Evolutionary conservation across 2,329 filamentous ascomycete genomes (phyloP), one percentile per base, ranked within the genome.

Genomic region (Cladorrhinum sp.): DNA sequence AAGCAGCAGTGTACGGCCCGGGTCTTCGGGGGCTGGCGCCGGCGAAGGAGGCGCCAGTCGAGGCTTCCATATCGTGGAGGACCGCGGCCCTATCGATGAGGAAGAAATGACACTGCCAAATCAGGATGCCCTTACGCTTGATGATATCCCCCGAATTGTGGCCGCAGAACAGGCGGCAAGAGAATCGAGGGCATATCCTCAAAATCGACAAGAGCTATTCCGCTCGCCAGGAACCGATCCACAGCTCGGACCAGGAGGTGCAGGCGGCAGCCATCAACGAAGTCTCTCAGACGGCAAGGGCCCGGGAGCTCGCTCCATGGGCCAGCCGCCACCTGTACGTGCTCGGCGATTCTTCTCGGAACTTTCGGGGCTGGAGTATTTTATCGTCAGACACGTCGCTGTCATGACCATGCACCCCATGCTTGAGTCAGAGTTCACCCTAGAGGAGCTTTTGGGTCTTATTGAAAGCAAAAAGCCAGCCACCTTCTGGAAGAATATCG

Each of bases 401-500:
- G 95, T 99, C 5, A 80, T 99, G 62, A 94, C 91, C 0, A 96
- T 99, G 87, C 92, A 96, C 66, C 92, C 95, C 6, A 82, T 98
- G 74, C 82, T 99, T 4, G 92, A 96, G 68, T 86, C 87, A 2
- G 87, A 96, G 68, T 98, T 98, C 75, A 90, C 89, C n/a, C 83
- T 98, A 61, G 95, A 98, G 66, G 95, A 99, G 71, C 81, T 99
- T 1, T 83, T 98, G 14, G 87, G 91, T 63, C 86, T 99, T 55
- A 98, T 99, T 64, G 95, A 99, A 75, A 92, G 91, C 2, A 88
- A 91, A 71, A 96, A 96, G 67, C 81, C 83, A 64, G 87, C 91
- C 23, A 98, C 91, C 0, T 96, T 99, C 76, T 99, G 95, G 95
- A 95, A 94, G 74, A 97, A 97, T 69, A 93, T 99, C 65, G 94